Base-by-base conservation (phyloP, 1,284 basidiomycete species). In the Fomitopsis schrenkii region DNA sequence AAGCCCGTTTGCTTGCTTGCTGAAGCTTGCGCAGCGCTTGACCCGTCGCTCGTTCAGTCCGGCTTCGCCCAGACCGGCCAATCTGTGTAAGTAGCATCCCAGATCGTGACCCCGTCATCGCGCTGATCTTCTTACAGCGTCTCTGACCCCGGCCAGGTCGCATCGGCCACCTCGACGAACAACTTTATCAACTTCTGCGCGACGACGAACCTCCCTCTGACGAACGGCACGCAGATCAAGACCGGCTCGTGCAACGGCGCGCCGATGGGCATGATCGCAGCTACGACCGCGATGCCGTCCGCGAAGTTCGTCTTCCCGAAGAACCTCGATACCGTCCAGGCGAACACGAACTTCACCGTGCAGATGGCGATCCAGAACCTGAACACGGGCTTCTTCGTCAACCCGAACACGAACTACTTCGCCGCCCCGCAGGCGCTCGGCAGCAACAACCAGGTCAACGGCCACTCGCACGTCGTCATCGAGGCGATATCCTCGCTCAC, bases 111-210 rank as follows among this genome's bases (percentile, higher is more conserved):
- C 15, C n/a, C 62, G 28, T 22, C n/a, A 35, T 36, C n/a, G 30
- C 41, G 45, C 22, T 54, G 14, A 45, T n/a, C 15, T 2, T 35
- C 22, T 26, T 33, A 66, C 75, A 66, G 72, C 73, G 78, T 79
- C 10, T 36, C 53, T 12, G 71, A 75, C 26, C 76, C 73, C 67
- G 81, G 83, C 60, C 84, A 86, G 71, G 81, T 84, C 58, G 70
- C 83, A 5, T 87, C 85, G 12, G 70, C 83, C 58, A 88, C 87
- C 17, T 85, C 83, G 48, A 77, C 76, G 45, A 89, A 91, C 78
- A 90, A 90, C 76, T 90, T 86, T 75, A 88, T 89, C 78, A 87
- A 88, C 78, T 87, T 84, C 75, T 88, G 84, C 69, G 68, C 79
- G 41, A 83, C 79, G 28, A 76, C 79, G 42, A 76, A 82, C 64